phyloP scores from a whole-genome alignment of 306 rosid species.

The Prunus mume region DNA sequence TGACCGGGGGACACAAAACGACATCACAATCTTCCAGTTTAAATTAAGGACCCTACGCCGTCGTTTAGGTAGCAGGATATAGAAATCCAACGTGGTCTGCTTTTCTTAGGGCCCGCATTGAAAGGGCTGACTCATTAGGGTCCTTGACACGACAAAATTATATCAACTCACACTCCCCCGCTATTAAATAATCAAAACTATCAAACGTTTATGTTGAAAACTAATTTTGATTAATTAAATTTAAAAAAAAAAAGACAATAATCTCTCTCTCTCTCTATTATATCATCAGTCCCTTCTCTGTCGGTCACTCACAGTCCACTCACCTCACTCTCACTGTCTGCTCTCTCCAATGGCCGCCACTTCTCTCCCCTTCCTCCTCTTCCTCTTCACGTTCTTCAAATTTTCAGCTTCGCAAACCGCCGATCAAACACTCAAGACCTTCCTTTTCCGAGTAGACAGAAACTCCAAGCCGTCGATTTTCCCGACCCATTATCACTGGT shows the following conservation, averaged over 20 bases:
- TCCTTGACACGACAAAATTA: constrained; percentile 4
- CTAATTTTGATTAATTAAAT: neutral
- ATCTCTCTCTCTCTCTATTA: constrained; percentile 23
- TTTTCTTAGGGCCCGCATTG: neutral
- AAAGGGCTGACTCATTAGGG: constrained; percentile 16
- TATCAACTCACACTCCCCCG: neutral
- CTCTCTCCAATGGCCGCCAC: constrained; percentile 25
- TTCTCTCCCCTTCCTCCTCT: constrained; percentile 15
- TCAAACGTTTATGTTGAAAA: neutral
- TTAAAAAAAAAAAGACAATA: neutral
- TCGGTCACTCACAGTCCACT: neutral
- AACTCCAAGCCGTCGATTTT: constrained; percentile 68
- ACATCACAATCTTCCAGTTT: neutral
- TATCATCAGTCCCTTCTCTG: neutral
- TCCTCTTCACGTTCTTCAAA: constrained; percentile 17
- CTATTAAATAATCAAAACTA: neutral
- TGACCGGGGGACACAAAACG: neutral
- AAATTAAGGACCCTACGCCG: neutral
- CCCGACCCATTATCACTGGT: constrained; percentile 83
- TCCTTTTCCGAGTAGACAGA: constrained; percentile 60
- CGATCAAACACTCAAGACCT: constrained; percentile 39
- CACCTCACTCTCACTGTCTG: constrained; percentile 17
- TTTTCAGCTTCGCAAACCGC: constrained; percentile 17
- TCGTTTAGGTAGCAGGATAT: neutral
- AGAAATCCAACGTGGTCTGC: neutral